Evolutionary conservation across 176 grass and related monocot species (phyloP).

Genomic region (Secale cereale): DNA sequence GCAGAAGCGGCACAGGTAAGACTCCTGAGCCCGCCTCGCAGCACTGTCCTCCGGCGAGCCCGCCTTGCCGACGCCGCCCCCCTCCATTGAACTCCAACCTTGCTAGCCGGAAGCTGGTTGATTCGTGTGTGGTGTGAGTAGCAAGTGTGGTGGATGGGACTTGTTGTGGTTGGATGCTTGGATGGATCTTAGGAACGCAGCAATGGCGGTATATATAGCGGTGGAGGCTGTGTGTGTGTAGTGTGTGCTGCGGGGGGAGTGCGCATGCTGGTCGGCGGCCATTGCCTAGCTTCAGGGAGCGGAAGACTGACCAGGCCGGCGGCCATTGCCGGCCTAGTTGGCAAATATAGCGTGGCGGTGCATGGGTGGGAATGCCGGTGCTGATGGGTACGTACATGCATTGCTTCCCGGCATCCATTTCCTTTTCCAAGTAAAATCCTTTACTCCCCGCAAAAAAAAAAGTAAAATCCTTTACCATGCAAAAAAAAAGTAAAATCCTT

Average conservation of each 20-base stretch:
- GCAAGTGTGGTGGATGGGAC: not conserved
- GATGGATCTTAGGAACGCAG: constrained; percentile 23
- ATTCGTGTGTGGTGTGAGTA: too few species aligned
- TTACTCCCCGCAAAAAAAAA: too few species aligned
- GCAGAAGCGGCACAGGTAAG: constrained; percentile 59
- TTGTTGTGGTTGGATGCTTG: not conserved
- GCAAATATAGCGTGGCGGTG: not conserved
- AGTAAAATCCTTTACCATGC: too few species aligned
- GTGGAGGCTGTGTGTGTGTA: not conserved
- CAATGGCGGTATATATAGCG: constrained; percentile 20
- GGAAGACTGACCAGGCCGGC: constrained; percentile 24
- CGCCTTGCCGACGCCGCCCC: constrained; percentile 6
- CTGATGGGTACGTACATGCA: not conserved
- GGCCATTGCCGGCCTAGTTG: not conserved
- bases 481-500: too few species aligned
- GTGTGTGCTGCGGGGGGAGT: not conserved
- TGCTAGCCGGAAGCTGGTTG: not conserved
- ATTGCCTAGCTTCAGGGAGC: not conserved
- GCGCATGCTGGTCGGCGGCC: not conserved
- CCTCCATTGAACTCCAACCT: constrained; percentile 22
- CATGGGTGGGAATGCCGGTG: not conserved
- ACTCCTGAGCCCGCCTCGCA: constrained; percentile 24
- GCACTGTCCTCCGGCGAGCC: constrained; percentile 17
- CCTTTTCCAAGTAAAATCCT: not conserved
- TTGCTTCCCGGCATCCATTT: not conserved